Conservation (phyloP, 2,329 filamentous ascomycete species). For the Cladosporium colombiae region DNA sequence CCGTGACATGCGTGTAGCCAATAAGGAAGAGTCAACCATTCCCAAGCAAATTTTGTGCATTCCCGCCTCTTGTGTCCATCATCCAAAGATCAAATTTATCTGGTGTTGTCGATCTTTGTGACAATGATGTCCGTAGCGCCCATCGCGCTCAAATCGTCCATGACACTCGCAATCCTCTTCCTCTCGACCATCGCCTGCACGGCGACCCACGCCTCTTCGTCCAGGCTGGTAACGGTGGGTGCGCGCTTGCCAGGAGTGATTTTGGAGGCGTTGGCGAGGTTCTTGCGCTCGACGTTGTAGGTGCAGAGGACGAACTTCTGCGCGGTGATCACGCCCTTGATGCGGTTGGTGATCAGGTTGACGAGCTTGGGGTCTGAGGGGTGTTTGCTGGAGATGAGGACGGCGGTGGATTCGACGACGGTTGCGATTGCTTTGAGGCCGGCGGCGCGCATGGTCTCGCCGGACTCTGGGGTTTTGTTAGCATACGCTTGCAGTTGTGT, state of each 20-base stretch:
- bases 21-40: background rate
- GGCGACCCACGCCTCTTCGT: constrained; percentile 91
- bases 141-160: constrained; percentile 77
- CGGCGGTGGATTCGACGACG: constrained; percentile 81
- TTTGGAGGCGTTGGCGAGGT: constrained; percentile 65
- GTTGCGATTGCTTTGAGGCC: constrained; percentile 94
- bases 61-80: background rate
- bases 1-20: constrained; percentile 4
- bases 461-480: constrained; percentile 70
- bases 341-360: constrained; percentile 80
- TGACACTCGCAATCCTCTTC: constrained; percentile 78
- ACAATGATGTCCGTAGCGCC: constrained; percentile 86
- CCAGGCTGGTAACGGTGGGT: constrained; percentile 85
- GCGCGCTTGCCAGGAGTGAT: constrained; percentile 94
- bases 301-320: constrained; percentile 93
- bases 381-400: constrained; percentile 86
- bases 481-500: too few relatives aligned
- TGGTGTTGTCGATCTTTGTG: constrained; percentile 79
- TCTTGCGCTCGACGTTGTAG: constrained; percentile 81
- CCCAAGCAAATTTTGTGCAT: background rate
- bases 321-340: constrained; percentile 90
- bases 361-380: constrained; percentile 79
- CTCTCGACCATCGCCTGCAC: constrained; percentile 91
- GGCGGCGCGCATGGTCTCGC: constrained; percentile 96
- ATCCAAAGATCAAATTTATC: constrained; percentile 31